Base-by-base conservation (phyloP, 2,329 filamentous ascomycete species). In the Fusarium globosum region DNA sequence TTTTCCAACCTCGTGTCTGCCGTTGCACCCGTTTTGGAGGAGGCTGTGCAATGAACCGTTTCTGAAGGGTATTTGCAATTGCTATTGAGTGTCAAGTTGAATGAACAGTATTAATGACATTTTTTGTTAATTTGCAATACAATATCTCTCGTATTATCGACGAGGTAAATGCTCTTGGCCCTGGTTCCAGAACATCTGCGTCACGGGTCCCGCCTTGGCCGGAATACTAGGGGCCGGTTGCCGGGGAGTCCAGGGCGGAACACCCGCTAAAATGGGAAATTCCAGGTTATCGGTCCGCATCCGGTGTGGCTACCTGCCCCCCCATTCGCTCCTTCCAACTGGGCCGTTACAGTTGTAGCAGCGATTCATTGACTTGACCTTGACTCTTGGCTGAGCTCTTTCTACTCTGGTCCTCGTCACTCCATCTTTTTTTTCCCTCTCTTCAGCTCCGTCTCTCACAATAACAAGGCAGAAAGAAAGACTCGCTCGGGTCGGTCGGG, bases 261-360 rank as follows among this genome's bases (percentile, higher is more conserved):
- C 58, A 67, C 33, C 63, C 70, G 66, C 76, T 77, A 74, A 71
- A 73, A 61, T 65, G 71, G 74, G 63, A 43, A 61, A 48, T 59
- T 68, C 62, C 65, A 65, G 66, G 71, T 68, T 68, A 63, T 76
- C 69, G 74, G 67, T 64, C 74, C 71, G 67, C 74, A 71, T 78
- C 74, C 65, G 76, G 72, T 68, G 61, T 76, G 76, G 68, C 70
- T 23, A 58, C 66, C 35, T 61, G 56, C 28, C 38, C 48, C 65
- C 56, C 65, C 72, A 76, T 76, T 78, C 69, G 71, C 51, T 75
- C 68, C 51, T 71, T 69, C 65, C 39, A 56, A 63, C 65, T 69
- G 64, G 59, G 68, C 70, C 68, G 72, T 76, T 75, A 67, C 71
- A 74, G 68, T 69, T 72, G 66, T 66, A 75, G 62, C 72, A 75